Base-by-base conservation (phyloP, 306 rosid species). In the Cyclanthera cordifolia region DNA sequence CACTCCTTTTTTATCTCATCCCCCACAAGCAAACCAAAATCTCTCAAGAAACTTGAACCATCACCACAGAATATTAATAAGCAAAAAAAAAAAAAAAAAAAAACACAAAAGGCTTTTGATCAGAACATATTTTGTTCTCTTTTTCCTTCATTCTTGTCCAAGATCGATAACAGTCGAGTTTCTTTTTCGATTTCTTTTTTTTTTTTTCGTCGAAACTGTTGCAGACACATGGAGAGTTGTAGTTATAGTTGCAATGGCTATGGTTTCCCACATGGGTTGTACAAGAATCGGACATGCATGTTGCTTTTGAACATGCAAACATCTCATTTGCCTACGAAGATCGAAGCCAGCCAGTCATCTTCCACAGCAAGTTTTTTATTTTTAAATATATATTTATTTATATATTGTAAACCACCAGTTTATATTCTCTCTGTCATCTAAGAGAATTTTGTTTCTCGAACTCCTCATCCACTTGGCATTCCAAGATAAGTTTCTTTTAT, bases 401-500 rank as follows among this genome's bases (percentile, higher is more conserved):
- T 41, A 39, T 63, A 43, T 45, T 66, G 46, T 66, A 46, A 66
- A 46, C 71, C 71, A 66, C 32, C 54, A 46, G 19, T 46, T 66
- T 24, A 46, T 66, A 66, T 66, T 54, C 71, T 66, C 43, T 0
- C 43, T 37, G 43, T 66, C 71, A 21, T 46, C 23, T 66, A 41
- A 66, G 4, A 66, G 71, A 66, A 66, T 74, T 74, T 49, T 75
- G 63, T 71, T 80, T 71, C 67, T 71, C 72, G 52, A 74, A 34
- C 61, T 25, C 54, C 74, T 61, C 76, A 41, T 69, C 85, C 84
- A 86, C 86, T 80, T 65, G 87, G 80, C 80, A 13, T 68, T 57
- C 72, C 75, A 66, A 76, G 82, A 87, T 80, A 87, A 84, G 75
- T 73, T 84, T 82, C 78, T 69, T 76, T 74, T 54, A 75, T 74